Percentiles rank a stretch among this genome's conserved stretches.
phyloP scores from a whole-genome alignment of 1,284 basidiomycete genomes.

The Cryptococcus floricola region DNA sequence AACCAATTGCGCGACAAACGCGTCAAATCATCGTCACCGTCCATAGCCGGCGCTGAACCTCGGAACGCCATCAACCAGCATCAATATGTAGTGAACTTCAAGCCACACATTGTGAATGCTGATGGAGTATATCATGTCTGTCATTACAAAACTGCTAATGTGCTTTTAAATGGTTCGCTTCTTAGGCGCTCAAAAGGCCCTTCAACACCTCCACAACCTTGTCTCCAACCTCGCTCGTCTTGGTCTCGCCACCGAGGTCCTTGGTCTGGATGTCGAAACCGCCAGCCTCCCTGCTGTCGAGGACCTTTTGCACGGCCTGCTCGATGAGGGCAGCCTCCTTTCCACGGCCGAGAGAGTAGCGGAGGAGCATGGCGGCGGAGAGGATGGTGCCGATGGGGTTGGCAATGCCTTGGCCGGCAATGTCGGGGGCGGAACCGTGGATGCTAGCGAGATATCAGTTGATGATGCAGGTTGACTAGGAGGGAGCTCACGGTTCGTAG shows the following conservation, averaged over 20 bases:
- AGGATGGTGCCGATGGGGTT: slow-evolving; percentile 98
- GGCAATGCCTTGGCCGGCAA: slow-evolving; percentile 89
- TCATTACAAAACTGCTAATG: neutral
- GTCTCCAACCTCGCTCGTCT: slow-evolving; percentile 78
- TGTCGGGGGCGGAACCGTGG: slow-evolving; percentile 79
- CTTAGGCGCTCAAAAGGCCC: slow-evolving; percentile 51
- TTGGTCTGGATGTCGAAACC: slow-evolving; percentile 78
- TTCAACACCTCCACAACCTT: slow-evolving; percentile 74
- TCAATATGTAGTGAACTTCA: too few relatives aligned
- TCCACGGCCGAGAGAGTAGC: slow-evolving; percentile 88
- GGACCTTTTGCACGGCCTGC: slow-evolving; percentile 77
- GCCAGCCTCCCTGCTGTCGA: slow-evolving; percentile 69
- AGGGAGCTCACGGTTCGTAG: slow-evolving; percentile 71
- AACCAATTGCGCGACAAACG: too few relatives aligned
- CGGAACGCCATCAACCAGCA: too few relatives aligned
- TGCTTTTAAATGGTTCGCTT: neutral
- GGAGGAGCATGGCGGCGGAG: slow-evolving; percentile 88
- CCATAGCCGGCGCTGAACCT: too few relatives aligned
- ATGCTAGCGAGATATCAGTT: slow-evolving; percentile 14
- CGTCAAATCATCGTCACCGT: too few relatives aligned
- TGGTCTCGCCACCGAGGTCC: slow-evolving; percentile 78
- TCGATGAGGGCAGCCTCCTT: slow-evolving; percentile 81
- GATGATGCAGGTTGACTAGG: neutral
- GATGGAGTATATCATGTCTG: too few relatives aligned
- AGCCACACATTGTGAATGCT: too few relatives aligned